A percentile compares a stretch with the other conserved stretches of the same genome.
Evolutionary conservation across 306 rosid genomes (phyloP).

Genomic region (Heteromeles arbutifolia): DNA sequence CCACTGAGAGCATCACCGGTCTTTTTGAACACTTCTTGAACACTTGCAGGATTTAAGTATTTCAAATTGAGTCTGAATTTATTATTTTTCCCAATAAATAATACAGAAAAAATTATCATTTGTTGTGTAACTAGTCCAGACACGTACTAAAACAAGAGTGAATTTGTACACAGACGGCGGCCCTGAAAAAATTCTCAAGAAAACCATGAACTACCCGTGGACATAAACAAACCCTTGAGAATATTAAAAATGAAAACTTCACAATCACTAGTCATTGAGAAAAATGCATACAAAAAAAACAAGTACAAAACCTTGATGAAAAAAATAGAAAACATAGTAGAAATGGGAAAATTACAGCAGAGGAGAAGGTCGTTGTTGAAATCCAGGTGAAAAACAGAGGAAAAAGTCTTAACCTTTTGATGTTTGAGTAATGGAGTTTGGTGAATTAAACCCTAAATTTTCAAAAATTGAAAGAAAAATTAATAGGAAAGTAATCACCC

Average conservation of each 20-base stretch:
- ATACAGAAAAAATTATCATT: no score
- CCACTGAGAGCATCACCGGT: no score
- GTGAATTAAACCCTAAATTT: neutral
- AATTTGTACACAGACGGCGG: no score
- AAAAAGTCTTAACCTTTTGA: neutral
- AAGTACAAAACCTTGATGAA: neutral
- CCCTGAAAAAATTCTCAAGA: neutral
- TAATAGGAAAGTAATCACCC: neutral
- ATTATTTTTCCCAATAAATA: neutral
- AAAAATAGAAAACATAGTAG: neutral
- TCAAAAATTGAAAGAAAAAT: neutral
- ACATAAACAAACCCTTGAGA: neutral
- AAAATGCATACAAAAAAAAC: neutral
- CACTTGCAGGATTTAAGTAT: no score
- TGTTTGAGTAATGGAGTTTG: neutral
- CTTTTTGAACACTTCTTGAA: no score
- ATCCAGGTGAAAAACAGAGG: slow-evolving; percentile 1
- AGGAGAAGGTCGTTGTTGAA: neutral
- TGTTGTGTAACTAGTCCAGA: no score
- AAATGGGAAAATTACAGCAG: neutral
- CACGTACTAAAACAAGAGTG: no score
- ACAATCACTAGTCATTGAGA: neutral
- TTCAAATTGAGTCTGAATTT: neutral
- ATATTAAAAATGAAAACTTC: neutral
- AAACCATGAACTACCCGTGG: neutral